Evolutionary conservation across 2,329 filamentous ascomycete genomes (phyloP).

Genomic region (Fusarium solani-melongenae): DNA sequence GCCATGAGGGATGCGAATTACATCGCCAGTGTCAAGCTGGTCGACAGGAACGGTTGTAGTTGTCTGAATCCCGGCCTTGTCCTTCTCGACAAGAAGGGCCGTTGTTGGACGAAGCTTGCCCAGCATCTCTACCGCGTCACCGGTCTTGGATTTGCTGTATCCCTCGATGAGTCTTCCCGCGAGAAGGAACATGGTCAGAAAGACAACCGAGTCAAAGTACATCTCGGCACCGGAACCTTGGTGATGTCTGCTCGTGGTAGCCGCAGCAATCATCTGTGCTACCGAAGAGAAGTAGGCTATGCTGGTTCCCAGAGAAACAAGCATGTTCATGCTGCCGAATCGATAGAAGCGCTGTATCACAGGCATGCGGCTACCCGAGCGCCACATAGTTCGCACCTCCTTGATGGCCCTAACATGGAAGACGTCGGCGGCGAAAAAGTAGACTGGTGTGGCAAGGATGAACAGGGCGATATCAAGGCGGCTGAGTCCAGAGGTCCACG

Average conservation of each 20-base stretch:
- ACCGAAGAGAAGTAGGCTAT: slow-evolving; percentile 89
- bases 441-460: slow-evolving; percentile 84
- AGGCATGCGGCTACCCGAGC: slow-evolving; percentile 77
- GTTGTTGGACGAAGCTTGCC: slow-evolving; percentile 82
- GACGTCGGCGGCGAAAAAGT: slow-evolving; percentile 85
- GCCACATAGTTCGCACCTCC: slow-evolving; percentile 83
- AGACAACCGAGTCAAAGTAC: slow-evolving; percentile 95
- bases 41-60: slow-evolving; percentile 67
- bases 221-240: slow-evolving; percentile 53
- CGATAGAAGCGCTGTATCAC: slow-evolving; percentile 82
- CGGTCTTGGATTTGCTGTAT: slow-evolving; percentile 91
- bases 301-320: slow-evolving; percentile 88
- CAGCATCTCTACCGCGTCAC: slow-evolving; percentile 84
- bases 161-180: slow-evolving; percentile 81
- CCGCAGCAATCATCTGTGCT: slow-evolving; percentile 76
- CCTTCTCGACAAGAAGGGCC: slow-evolving; percentile 73
- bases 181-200: slow-evolving; percentile 88
- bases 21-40: slow-evolving; percentile 78
- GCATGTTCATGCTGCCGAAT: slow-evolving; percentile 97
- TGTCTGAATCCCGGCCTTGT: slow-evolving; percentile 48
- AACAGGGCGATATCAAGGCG: slow-evolving; percentile 84
- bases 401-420: slow-evolving; percentile 85
- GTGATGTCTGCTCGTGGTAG: slow-evolving; percentile 52
- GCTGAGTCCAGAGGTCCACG: slow-evolving; percentile 78
- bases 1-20: slow-evolving; percentile 81